A percentile compares a stretch with the other conserved stretches of the same genome.
These are phyloP conservation scores for Phytophthora parvispora DNA, from an alignment of 352 stramenopile genomes.

Conservation along the genomic window DNA sequence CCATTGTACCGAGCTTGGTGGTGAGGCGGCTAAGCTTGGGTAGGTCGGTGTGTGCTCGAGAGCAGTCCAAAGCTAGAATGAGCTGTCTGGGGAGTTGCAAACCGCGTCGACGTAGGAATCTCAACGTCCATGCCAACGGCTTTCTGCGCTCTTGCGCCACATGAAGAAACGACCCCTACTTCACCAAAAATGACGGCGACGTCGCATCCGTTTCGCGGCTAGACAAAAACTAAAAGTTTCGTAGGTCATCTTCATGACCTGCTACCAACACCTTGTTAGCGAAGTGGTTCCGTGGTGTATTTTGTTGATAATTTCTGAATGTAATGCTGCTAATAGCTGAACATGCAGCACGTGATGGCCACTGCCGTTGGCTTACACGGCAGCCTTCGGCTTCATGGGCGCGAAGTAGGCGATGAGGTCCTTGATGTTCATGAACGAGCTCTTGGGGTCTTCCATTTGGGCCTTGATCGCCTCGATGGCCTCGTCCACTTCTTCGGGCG, in stretches of 20 bases:
- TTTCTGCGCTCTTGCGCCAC: background rate
- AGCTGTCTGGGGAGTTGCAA: background rate
- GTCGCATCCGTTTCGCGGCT: conserved; percentile 13
- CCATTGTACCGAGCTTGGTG: conserved; percentile 4
- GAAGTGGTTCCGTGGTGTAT: background rate
- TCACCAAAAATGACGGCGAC: conserved; percentile 11
- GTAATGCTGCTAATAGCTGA: background rate
- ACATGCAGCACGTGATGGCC: background rate
- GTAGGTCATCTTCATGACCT: background rate
- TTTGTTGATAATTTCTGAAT: background rate
- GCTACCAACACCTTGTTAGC: background rate
- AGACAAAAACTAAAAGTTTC: background rate
- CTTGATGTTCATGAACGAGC: conserved; percentile 57
- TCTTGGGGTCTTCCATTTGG: conserved; percentile 42
- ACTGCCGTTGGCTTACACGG: conserved; percentile 1
- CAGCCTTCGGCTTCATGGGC: conserved; percentile 27
- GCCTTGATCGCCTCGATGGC: conserved; percentile 53
- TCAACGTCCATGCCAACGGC: background rate
- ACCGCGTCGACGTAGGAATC: background rate
- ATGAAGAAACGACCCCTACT: conserved; percentile 1
- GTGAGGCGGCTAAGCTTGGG: background rate
- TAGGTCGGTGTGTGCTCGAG: background rate
- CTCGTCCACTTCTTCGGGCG: conserved; percentile 63
- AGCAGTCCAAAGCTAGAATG: conserved; percentile 16
- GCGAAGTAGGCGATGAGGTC: conserved; percentile 62